phyloP scores from a whole-genome alignment of 1,284 basidiomycete species.

The Cryptococcus sp. region DNA sequence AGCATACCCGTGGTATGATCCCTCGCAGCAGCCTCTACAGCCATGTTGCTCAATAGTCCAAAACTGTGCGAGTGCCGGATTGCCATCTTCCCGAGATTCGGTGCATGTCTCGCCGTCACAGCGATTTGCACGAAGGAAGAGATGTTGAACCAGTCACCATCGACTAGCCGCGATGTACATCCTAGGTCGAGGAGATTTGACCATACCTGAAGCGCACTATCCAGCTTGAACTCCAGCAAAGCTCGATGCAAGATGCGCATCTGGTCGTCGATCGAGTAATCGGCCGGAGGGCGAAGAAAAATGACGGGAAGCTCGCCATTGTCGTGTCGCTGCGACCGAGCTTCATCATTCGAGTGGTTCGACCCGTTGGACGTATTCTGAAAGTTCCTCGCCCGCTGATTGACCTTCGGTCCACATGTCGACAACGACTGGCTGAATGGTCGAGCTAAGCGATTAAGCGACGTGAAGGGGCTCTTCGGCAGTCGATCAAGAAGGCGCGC shows the following conservation, averaged over 20 bases:
- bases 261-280: slow-evolving; percentile 12
- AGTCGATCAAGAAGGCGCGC: not conserved
- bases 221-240: not conserved
- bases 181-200: slow-evolving; percentile 9
- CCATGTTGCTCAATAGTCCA: slow-evolving; percentile 23
- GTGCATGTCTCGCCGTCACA: not conserved
- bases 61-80: slow-evolving; percentile 11
- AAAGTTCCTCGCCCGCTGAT: too few relatives aligned
- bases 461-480: too few relatives aligned
- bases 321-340: not conserved
- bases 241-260: not conserved
- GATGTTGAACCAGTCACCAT: slow-evolving; percentile 11
- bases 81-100: slow-evolving; percentile 9
- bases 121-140: slow-evolving; percentile 13
- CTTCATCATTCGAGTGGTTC: too few relatives aligned
- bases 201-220: slow-evolving; percentile 15
- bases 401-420: too few relatives aligned
- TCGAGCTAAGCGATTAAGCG: too few relatives aligned
- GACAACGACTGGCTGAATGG: too few relatives aligned
- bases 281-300: slow-evolving; percentile 15
- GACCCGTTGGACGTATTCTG: too few relatives aligned
- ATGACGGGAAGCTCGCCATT: slow-evolving; percentile 9
- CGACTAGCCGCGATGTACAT: not conserved
- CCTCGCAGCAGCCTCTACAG: slow-evolving; percentile 28
- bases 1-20: slow-evolving; percentile 24